Base-by-base conservation (phyloP, 2,329 filamentous ascomycete species). In the Aureobasidium sp. region DNA sequence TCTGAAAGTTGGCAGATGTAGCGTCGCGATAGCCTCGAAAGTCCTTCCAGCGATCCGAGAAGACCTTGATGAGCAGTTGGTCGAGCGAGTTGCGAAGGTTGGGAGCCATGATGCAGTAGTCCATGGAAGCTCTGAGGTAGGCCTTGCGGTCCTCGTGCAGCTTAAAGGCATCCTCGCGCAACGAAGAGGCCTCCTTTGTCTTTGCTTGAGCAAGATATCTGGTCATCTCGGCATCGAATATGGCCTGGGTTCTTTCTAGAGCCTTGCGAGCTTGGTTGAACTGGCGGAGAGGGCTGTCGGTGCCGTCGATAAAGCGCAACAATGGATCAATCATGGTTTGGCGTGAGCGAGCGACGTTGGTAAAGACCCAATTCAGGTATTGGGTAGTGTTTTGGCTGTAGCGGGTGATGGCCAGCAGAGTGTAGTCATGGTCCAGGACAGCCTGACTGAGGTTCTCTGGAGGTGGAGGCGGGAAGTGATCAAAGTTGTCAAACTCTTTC, bases 121-220 rank as follows among this genome's bases (percentile, higher is more conserved):
- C 94, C 84, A 99, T 87, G 15, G 90, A 92, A 1, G 92, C 89
- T 72, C 91, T 93, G 47, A 97, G 80, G 73, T 99, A 99, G 36
- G 87, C 84, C 71, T 94, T 95, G 63, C 93, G 85, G 27, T 90
- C 89, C 78, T 97, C 94, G 72, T 96, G 94, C 41, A 97, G 85
- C 72, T 94, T 87, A 70, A 99, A 99, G 0, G 94, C 94, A 75
- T 99, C 94, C 74, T 99, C 94, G 64, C 94, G 84, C 62, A 99
- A 79, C 1, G 91, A 85, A 0, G 91, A 97, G 0, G 93, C 85
- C 74, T 99, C 94, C 76, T 97, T 99, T 6, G 90, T 87, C 79
- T 97, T 97, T 67, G 87, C 89, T 75, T 97, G 91, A 3, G 84
- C 81, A 5, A 91, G 83, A 71, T 96, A 97, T 63, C 92, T 86